Base-by-base conservation (phyloP, 2,329 filamentous ascomycete genomes). In the Trichophyton equinum region DNA sequence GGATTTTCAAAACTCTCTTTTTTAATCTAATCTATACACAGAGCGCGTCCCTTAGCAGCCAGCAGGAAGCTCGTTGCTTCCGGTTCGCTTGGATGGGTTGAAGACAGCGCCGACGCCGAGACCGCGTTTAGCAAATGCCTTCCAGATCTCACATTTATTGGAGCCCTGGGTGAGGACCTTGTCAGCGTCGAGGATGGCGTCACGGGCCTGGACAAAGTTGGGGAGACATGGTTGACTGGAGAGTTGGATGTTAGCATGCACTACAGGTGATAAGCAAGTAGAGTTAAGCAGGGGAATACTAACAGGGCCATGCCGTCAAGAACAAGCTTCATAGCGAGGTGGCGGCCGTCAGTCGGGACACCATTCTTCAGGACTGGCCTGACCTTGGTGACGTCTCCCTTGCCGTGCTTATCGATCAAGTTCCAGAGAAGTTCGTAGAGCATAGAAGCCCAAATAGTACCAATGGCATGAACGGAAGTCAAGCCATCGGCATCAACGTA, bases 231-330 rank as follows among this genome's bases (percentile, higher is more conserved):
- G 62, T 49, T 57, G 51, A 7, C 51, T 55, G 11, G 51, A 20
- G 51, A 30, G 22, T n/a, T 6, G 33, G 27, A 55, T 9, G 27
- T 55, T 33, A 55, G 51, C 27, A 55, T 55, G 33, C 11, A 27
- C 6, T 7, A 18, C 9, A 25, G 22, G 13, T 13, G 25, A 27
- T 51, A 30, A 11, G 9, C 33, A 13, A 13, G 6, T 38, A 38
- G 3, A 27, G 1, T 20, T 4, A 4, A n/a, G 27, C 5, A 33
- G 5, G 30, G 53, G 18, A 22, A 27, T 36, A 58, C 62, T 55
- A 60, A 63, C 62, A 63, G 15, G 58, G 62, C 62, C 62, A 63
- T 60, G 47, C 62, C 62, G 47, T 63, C 62, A 11, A 63, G 46
- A 30, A 63, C 60, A 1, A 63, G 44, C 38, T 63, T 63, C 60